A percentile compares a stretch with the other conserved stretches of the same genome.
These are phyloP conservation scores for Venturia carpophila DNA, from an alignment of 2,329 filamentous ascomycete genomes.

Conservation along the genomic window DNA sequence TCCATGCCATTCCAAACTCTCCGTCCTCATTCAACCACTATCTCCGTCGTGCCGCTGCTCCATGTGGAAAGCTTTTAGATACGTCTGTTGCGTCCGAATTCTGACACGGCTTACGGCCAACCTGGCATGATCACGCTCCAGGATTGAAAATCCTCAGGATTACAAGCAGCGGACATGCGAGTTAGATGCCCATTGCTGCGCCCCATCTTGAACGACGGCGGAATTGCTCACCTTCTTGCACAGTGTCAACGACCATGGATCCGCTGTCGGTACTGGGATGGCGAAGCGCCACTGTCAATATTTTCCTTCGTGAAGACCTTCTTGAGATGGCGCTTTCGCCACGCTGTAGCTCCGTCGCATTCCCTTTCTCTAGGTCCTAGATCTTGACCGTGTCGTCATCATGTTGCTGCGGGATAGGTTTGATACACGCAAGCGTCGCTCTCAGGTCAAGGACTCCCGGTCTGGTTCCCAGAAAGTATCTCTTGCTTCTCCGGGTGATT, in stretches of 20 bases:
- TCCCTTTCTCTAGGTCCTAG: background rate
- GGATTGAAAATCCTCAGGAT: background rate
- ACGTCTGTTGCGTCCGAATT: background rate
- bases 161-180: conserved; percentile 1
- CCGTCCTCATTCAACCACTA: no score
- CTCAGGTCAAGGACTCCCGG: background rate
- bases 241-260: background rate
- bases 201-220: background rate
- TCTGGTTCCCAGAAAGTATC: background rate
- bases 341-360: background rate
- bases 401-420: background rate
- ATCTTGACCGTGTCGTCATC: background rate
- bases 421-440: background rate
- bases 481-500: background rate
- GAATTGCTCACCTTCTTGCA: background rate
- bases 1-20: no score
- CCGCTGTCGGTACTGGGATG: background rate
- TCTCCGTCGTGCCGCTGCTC: no score
- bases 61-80: background rate
- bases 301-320: background rate
- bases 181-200: background rate
- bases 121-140: background rate
- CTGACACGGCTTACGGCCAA: background rate
- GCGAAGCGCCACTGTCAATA: background rate
- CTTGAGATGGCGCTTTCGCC: background rate